These are phyloP conservation scores for Podaxis pistillaris DNA, from an alignment of 768 basidiomycete species.

Conservation along the genomic window DNA sequence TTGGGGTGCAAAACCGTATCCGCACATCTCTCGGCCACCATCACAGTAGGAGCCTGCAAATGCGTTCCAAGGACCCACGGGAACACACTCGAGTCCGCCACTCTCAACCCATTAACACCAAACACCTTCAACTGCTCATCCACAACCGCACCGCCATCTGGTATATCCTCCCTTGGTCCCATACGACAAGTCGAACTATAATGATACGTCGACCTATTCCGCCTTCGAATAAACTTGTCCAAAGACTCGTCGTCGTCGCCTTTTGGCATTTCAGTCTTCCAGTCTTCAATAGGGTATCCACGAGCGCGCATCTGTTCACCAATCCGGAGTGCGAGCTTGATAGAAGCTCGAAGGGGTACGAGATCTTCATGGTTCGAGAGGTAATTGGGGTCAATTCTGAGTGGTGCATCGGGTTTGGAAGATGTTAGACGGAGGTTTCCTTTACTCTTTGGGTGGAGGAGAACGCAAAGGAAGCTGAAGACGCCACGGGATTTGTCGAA, in stretches of 20 bases:
- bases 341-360: constrained; percentile 39
- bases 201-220: constrained; percentile 46
- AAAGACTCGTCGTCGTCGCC: constrained; percentile 40
- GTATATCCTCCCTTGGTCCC: constrained; percentile 32
- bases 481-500: constrained; percentile 21
- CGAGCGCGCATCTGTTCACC: constrained; percentile 36
- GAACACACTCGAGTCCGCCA: constrained; percentile 49
- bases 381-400: constrained; percentile 48
- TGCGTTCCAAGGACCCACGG: constrained; percentile 36
- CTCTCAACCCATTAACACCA: constrained; percentile 42
- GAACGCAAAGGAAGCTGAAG: constrained; percentile 20
- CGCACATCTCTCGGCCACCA: constrained; percentile 38
- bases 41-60: constrained; percentile 30
- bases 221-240: constrained; percentile 34
- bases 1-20: constrained; percentile 25
- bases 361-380: constrained; percentile 40
- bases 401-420: constrained; percentile 39
- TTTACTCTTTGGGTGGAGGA: constrained; percentile 37
- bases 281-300: constrained; percentile 34
- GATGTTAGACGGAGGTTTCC: constrained; percentile 40
- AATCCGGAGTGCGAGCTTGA: constrained; percentile 37
- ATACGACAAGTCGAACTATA: constrained; percentile 46
- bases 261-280: constrained; percentile 32
- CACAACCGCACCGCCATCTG: constrained; percentile 37
- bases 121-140: constrained; percentile 37